These are phyloP conservation scores for Ceratocystis alfenasii DNA, from an alignment of 2,329 filamentous ascomycete genomes.

Conservation along the genomic window DNA sequence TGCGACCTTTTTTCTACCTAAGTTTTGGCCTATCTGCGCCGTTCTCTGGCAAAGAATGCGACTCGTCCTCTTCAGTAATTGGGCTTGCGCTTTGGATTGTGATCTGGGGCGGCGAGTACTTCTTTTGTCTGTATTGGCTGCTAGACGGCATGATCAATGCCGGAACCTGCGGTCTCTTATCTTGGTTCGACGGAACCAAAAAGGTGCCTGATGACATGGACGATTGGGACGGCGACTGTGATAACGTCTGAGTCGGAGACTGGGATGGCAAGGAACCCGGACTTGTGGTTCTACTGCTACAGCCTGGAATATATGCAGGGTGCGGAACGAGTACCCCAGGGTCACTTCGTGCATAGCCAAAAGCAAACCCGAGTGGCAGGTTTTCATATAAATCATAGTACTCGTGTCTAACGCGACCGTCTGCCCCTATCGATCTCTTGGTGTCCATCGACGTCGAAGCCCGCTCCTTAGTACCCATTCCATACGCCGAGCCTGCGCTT, in stretches of 20 bases:
- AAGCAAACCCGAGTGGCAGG: neutral
- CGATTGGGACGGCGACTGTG: constrained; percentile 1
- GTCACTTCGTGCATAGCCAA: neutral
- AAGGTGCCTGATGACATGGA: neutral
- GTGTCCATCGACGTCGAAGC: neutral
- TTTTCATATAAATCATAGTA: neutral
- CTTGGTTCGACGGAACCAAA: constrained; percentile 18
- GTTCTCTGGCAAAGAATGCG: neutral
- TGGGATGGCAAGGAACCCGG: constrained; percentile 22
- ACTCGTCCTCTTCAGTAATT: constrained; percentile 24
- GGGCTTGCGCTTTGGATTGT: constrained; percentile 28
- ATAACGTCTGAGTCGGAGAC: neutral
- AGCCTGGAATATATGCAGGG: constrained; percentile 37
- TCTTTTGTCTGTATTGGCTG: constrained; percentile 32
- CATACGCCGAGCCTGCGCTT: neutral
- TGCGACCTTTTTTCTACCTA: neutral
- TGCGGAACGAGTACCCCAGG: constrained; percentile 32
- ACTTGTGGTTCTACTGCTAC: constrained; percentile 27
- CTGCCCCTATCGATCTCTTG: neutral
- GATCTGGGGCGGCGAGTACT: constrained; percentile 31
- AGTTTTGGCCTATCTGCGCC: neutral
- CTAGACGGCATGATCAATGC: constrained; percentile 32
- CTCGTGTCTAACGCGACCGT: neutral
- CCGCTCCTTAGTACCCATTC: constrained; percentile 14
- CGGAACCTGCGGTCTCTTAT: constrained; percentile 26